A percentile compares a stretch with the other conserved stretches of the same genome.
phyloP scores from a whole-genome alignment of 2,329 filamentous ascomycete species.

The Zymoseptoria pseudotritici region DNA sequence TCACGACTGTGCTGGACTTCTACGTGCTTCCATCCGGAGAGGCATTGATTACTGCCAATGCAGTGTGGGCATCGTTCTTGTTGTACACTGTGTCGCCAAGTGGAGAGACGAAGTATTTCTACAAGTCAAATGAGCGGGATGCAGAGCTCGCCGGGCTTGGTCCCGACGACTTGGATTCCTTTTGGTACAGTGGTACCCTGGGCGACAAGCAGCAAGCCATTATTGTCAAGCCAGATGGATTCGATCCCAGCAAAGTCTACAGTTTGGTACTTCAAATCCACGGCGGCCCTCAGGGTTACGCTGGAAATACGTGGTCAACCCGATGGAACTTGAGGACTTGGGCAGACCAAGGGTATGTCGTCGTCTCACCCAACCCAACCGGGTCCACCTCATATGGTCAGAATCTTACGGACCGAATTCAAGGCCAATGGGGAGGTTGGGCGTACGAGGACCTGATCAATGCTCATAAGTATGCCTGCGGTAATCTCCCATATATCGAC shows the following conservation, averaged over 20 bases:
- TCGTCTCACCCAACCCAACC: slow-evolving; percentile 26
- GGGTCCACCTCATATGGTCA: slow-evolving; percentile 27
- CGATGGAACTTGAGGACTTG: slow-evolving; percentile 26
- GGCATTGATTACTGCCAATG: slow-evolving; percentile 16
- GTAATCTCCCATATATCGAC: slow-evolving; percentile 18
- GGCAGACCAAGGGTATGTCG: slow-evolving; percentile 28
- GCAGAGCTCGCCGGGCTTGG: slow-evolving; percentile 18
- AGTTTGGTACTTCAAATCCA: slow-evolving; percentile 25
- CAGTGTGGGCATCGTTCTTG: slow-evolving; percentile 17
- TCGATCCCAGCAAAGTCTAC: slow-evolving; percentile 21
- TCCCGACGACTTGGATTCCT: slow-evolving; percentile 13
- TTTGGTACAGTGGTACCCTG: slow-evolving; percentile 22
- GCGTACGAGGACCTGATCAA: slow-evolving; percentile 22
- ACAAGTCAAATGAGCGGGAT: slow-evolving; percentile 20
- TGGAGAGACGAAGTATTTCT: slow-evolving; percentile 15
- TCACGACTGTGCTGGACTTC: slow-evolving; percentile 18
- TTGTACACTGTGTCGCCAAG: slow-evolving; percentile 16
- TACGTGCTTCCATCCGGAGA: slow-evolving; percentile 17
- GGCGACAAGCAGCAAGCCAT: slow-evolving; percentile 20
- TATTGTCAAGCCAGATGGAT: slow-evolving; percentile 21
- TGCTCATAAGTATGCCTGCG: slow-evolving; percentile 16
- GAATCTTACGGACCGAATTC: slow-evolving; percentile 21
- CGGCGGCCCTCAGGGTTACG: slow-evolving; percentile 25
- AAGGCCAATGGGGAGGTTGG: slow-evolving; percentile 18
- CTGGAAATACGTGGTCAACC: slow-evolving; percentile 22